phyloP scores from a whole-genome alignment of 805 yeast species.

The Spathaspora girioi region DNA sequence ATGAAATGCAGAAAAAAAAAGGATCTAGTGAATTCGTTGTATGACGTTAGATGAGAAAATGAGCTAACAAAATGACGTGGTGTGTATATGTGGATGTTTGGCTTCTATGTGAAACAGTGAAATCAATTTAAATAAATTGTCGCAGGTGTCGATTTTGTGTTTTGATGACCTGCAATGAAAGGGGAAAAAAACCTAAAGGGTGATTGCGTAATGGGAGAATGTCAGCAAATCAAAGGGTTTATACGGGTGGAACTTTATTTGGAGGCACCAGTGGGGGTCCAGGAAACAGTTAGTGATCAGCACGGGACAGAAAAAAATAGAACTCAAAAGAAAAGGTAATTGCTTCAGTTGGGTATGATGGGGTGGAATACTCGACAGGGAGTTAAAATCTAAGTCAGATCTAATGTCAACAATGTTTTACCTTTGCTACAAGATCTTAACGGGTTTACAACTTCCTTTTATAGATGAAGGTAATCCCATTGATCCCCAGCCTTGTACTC shows the following conservation, averaged over 20 bases:
- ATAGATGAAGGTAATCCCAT: neutral
- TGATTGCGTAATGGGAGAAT: neutral
- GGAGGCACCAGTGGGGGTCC: no score
- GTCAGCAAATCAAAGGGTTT: neutral
- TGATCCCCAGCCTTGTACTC: neutral
- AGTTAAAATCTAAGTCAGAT: neutral
- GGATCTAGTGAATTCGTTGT: neutral
- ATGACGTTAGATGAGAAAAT: no score
- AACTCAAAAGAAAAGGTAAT: neutral
- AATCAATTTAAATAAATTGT: neutral
- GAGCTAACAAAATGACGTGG: neutral
- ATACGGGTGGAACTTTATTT: neutral
- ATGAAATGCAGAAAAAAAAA: neutral
- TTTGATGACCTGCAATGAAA: neutral
- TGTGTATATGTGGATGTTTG: neutral
- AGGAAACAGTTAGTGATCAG: no score
- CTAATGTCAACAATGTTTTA: neutral
- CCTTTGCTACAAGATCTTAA: neutral
- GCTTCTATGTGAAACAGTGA: neutral
- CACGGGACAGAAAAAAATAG: no score
- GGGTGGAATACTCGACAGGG: neutral
- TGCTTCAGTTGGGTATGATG: neutral
- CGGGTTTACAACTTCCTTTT: neutral
- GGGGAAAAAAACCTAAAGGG: neutral
- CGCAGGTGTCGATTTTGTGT: neutral